A percentile compares a stretch with the other conserved stretches of the same genome.
phyloP scores from a whole-genome alignment of 1,284 basidiomycete species.

The Fomitopsis schrenkii region DNA sequence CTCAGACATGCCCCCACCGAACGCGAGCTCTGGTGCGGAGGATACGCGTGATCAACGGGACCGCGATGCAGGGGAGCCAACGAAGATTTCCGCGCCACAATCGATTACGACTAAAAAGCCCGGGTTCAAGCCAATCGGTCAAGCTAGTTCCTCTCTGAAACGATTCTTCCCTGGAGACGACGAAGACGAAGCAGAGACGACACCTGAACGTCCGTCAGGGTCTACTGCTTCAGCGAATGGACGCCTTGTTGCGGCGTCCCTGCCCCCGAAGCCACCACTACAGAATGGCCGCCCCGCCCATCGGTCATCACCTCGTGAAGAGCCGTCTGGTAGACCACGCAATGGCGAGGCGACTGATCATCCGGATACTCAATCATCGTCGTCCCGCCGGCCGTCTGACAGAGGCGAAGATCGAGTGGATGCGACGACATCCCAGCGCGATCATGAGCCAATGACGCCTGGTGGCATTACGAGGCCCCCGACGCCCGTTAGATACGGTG shows the following conservation, averaged over 20 bases:
- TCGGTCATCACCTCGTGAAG: not conserved
- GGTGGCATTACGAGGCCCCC: conserved; percentile 1
- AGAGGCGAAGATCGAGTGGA: not conserved
- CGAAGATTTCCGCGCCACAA: not conserved
- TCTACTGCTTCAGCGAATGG: conserved; percentile 2
- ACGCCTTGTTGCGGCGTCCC: not conserved
- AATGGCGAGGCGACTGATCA: not conserved
- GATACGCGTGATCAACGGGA: not conserved
- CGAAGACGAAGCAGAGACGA: conserved; percentile 39
- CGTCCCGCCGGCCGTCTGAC: not conserved
- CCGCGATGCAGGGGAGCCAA: not conserved
- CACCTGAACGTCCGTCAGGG: conserved; percentile 2
- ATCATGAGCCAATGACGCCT: not conserved
- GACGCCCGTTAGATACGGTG: conserved; percentile 36
- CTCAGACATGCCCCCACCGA: not conserved
- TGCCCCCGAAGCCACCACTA: not conserved
- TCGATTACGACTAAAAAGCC: conserved; percentile 30
- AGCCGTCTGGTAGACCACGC: not conserved
- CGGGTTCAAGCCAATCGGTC: conserved; percentile 63
- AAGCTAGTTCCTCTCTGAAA: conserved; percentile 55
- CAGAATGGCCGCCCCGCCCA: not conserved
- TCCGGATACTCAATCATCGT: not conserved
- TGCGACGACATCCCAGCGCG: not conserved
- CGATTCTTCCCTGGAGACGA: conserved; percentile 73
- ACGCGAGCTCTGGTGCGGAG: not conserved